These are phyloP conservation scores for Termitomyces sp. DNA, from an alignment of 768 basidiomycete genomes.

Conservation along the genomic window DNA sequence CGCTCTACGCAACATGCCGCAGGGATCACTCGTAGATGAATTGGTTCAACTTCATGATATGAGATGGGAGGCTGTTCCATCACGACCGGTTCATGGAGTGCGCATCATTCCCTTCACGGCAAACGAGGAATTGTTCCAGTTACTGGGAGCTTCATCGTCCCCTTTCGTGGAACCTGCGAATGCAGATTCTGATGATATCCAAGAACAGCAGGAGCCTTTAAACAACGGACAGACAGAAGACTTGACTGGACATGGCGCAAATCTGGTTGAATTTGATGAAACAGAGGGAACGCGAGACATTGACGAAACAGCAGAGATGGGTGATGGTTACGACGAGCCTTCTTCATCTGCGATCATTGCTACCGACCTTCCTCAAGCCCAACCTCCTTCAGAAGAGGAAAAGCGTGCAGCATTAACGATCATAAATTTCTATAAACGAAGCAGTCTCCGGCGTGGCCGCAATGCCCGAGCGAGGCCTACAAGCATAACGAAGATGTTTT, in stretches of 20 bases:
- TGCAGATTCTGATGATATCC: not conserved
- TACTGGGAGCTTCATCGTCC: slow-evolving; percentile 1
- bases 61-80: slow-evolving; percentile 1
- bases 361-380: not conserved
- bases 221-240: not conserved
- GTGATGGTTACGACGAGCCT: not conserved
- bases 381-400: not conserved
- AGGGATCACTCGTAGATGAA: slow-evolving; percentile 17
- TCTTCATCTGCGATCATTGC: not conserved
- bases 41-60: slow-evolving; percentile 20
- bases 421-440: slow-evolving; percentile 9
- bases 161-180: slow-evolving; percentile 6
- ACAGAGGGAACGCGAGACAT: not conserved
- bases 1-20: slow-evolving; percentile 15
- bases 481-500: slow-evolving; percentile 20
- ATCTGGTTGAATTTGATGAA: not conserved
- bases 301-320: not conserved
- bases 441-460: not conserved
- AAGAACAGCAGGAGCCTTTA: not conserved
- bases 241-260: not conserved
- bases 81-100: not conserved
- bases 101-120: slow-evolving; percentile 8
- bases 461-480: not conserved
- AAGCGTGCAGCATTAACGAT: slow-evolving; percentile 11
- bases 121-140: slow-evolving; percentile 8